phyloP scores from a whole-genome alignment of 2,329 filamentous ascomycete species.

The Penicillium rolfsii region DNA sequence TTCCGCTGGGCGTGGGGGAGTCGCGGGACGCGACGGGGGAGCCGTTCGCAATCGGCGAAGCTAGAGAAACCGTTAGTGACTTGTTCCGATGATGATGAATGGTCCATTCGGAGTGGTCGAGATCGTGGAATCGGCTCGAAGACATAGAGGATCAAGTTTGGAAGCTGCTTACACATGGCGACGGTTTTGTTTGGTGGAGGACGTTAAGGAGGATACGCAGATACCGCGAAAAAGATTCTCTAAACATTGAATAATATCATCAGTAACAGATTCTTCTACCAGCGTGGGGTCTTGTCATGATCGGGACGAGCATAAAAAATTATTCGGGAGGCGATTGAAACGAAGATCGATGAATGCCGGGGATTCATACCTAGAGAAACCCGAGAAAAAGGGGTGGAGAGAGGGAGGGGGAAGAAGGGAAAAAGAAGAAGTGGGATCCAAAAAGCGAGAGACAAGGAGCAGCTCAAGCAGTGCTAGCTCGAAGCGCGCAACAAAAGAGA shows the following conservation, averaged over 20 bases:
- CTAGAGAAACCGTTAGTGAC: slow-evolving; percentile 35
- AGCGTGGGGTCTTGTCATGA: slow-evolving; percentile 17
- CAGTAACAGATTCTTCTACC: slow-evolving; percentile 7
- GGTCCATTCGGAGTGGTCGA: neutral
- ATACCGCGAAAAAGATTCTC: slow-evolving; percentile 34
- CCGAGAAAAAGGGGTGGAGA: slow-evolving; percentile 20
- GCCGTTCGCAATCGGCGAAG: slow-evolving; percentile 40
- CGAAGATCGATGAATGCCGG: slow-evolving; percentile 16
- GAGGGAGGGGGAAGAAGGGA: slow-evolving; percentile 2
- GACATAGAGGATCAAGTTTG: neutral
- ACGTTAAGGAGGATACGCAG: slow-evolving; percentile 27
- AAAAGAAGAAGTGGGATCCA: slow-evolving; percentile 9
- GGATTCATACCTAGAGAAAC: slow-evolving; percentile 27
- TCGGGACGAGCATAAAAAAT: slow-evolving; percentile 16
- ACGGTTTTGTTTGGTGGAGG: slow-evolving; percentile 25
- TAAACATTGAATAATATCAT: slow-evolving; percentile 28
- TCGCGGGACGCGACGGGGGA: slow-evolving; percentile 39
- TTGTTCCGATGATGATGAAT: slow-evolving; percentile 13
- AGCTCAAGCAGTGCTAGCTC: slow-evolving; percentile 18
- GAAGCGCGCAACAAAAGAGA: slow-evolving; percentile 29
- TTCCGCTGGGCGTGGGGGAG: slow-evolving; percentile 50
- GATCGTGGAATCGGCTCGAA: slow-evolving; percentile 9
- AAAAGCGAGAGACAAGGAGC: slow-evolving; percentile 31
- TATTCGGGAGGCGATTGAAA: slow-evolving; percentile 7
- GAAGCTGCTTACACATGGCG: slow-evolving; percentile 45